A percentile compares a stretch with the other conserved stretches of the same genome.
These are phyloP conservation scores for Dipteronia dyeriana DNA, from an alignment of 345 rosid species.

Conservation along the genomic window DNA sequence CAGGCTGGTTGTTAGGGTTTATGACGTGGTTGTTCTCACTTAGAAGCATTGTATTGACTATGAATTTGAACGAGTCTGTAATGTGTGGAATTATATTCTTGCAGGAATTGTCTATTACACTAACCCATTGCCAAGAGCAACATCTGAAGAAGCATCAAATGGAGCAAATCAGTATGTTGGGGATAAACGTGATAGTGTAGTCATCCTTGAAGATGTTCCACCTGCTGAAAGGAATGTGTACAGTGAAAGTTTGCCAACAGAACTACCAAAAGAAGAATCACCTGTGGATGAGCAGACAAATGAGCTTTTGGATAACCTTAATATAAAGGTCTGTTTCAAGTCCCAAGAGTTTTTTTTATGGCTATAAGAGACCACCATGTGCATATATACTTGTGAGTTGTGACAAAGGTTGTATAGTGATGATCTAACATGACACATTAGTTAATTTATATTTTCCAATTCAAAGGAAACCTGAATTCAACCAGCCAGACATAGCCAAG, in stretches of 20 bases:
- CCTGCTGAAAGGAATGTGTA: slow-evolving; percentile 27
- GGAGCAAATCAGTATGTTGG: slow-evolving; percentile 37
- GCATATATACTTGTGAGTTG: not conserved
- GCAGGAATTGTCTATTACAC: slow-evolving; percentile 35
- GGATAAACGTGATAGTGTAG: slow-evolving; percentile 37
- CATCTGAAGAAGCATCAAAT: slow-evolving; percentile 47
- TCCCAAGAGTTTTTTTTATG: not conserved
- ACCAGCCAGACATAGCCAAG: not conserved
- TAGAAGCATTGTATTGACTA: too few relatives aligned
- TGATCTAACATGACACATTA: too few relatives aligned
- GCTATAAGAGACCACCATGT: not conserved
- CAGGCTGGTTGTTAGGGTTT: too few relatives aligned
- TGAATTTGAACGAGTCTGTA: not conserved
- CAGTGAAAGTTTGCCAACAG: slow-evolving; percentile 27
- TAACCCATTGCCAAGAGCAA: slow-evolving; percentile 43
- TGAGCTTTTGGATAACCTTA: slow-evolving; percentile 53
- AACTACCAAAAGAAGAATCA: slow-evolving; percentile 34
- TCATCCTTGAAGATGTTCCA: slow-evolving; percentile 37
- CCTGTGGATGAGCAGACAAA: slow-evolving; percentile 33
- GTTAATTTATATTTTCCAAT: too few relatives aligned
- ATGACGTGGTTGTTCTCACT: too few relatives aligned
- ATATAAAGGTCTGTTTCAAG: slow-evolving; percentile 51
- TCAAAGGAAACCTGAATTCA: not conserved
- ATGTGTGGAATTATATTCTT: not conserved
- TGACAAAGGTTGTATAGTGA: not conserved